Base-by-base conservation (phyloP, 768 basidiomycete species). In the Naematelia aurantialba region DNA sequence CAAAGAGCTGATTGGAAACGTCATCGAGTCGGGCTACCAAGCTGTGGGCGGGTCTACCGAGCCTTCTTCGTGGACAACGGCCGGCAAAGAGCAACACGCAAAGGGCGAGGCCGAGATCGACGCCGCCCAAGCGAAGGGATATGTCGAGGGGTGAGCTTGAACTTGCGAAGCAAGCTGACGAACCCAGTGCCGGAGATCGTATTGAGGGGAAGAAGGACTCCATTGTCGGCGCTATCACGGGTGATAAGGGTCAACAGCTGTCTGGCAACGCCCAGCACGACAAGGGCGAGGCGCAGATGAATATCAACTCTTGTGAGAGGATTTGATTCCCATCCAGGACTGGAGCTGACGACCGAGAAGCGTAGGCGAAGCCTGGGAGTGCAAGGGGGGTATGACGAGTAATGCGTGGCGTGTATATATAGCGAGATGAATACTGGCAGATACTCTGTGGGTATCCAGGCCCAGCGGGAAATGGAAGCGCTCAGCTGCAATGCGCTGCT, bases 101-200 rank as follows among this genome's bases (percentile, higher is more conserved):
- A 56, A 68, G 62, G 75, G 75, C 30, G 75, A 76, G 58, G 73
- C 75, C 29, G 75, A 76, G 64, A 74, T 76, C 67, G 73, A 69
- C 44, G 75, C 75, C 50, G 75, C 73, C 56, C 55, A 76, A 55
- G 75, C 73, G 19, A 52, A 76, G 59, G 68, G 67, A n/a, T 76
- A 73, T 66, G 73, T 68, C 52, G 73, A 74, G 63, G 75, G 75
- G 68, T 69, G 53, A 63, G 70, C 49, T 24, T n/a, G 14, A 4
- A 29, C 4, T 51, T 24, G 25, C 49, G 22, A 51, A 5, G 21
- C 17, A 4, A 21, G 57, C 62, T 59, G 13, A 60, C 22, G n/a
- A 13, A 17, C 25, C 25, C 26, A 72, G 70, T 47, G 65, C 64
- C 58, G 69, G 64, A 45, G 75, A 76, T 62, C 66, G 73, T 50